A percentile compares a stretch with the other conserved stretches of the same genome.
Evolutionary conservation across 179 eudicot species (phyloP).

Genomic region (Sideroxylon spinosum): DNA sequence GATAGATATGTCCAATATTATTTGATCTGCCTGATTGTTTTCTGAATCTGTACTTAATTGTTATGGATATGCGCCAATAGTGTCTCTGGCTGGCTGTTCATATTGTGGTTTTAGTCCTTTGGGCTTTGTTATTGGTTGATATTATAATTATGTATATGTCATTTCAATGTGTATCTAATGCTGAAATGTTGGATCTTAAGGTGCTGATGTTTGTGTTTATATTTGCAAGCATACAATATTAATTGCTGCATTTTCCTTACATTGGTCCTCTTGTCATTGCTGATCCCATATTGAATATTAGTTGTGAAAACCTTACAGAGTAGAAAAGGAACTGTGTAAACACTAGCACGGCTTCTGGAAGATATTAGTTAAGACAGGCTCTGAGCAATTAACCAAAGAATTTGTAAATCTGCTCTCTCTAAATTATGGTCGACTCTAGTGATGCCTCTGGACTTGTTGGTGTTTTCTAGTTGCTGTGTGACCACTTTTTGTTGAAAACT

Average conservation of each 20-base stretch:
- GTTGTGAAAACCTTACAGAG: neutral
- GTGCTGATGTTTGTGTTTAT: neutral
- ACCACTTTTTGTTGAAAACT: neutral
- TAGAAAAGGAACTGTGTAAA: neutral
- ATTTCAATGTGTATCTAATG: neutral
- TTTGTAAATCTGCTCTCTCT: neutral
- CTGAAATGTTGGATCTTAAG: conserved; percentile 1
- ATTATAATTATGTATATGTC: neutral
- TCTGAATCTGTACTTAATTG: conserved; percentile 1
- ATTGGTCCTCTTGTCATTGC: neutral
- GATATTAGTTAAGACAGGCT: neutral
- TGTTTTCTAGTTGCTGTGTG: neutral
- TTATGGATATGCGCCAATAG: neutral
- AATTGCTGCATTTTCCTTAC: neutral
- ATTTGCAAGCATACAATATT: neutral
- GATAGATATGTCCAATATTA: no score
- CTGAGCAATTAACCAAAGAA: neutral
- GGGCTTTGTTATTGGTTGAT: neutral
- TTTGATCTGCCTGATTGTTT: neutral
- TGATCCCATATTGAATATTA: neutral
- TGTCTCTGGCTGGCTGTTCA: neutral
- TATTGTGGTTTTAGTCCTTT: neutral
- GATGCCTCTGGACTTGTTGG: neutral
- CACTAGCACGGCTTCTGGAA: neutral
- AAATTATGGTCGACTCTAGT: neutral